Base-by-base conservation (phyloP, 208 protist species). In the Angomonas ambiguus region DNA sequence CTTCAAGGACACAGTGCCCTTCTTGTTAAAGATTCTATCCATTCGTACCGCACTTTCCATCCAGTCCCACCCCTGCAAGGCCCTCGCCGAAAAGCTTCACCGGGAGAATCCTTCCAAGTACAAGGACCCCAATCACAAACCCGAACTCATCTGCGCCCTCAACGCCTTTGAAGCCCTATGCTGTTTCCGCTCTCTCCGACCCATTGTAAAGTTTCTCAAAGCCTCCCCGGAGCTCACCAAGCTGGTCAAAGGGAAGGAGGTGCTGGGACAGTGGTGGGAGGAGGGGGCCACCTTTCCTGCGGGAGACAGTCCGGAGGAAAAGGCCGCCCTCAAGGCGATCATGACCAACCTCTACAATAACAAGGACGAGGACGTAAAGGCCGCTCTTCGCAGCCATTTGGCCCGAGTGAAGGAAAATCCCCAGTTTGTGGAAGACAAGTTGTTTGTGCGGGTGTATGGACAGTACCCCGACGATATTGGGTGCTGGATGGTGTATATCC, bases 121-220 rank as follows among this genome's bases (percentile, higher is more conserved):
- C 82, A 96, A 94, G 65, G 98, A 99, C 79, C 82, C 82, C 53
- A 99, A 99, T 81, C 97, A 99, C 82, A 99, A 99, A 83, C 98
- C 98, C 6, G 97, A 99, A 77, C 86, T 98, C 41, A 88, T 95
- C 57, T 82, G 97, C 33, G 97, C 97, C 3, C 69, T 99, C 20
- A 99, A 96, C 25, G 75, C 78, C 4, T 97, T 98, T 69, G 85
- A 98, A 61, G 94, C 93, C 3, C 85, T 99, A 18, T 99, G 96
- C 71, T 96, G 97, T 42, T 99, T 99, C 80, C 93, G 98, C 32
- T 62, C 79, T 5, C 68, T 97, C 13, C 49, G 60, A 2, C 89
- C 96, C 20, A 95, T 99, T 51, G 65, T 86, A 8, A 28, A 69
- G 16, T 92, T 97, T 35, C 48, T 96, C 13, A 76, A 84, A 18